phyloP scores from a whole-genome alignment of 1,139 yeast species.

The Yamadazyma taylorii region DNA sequence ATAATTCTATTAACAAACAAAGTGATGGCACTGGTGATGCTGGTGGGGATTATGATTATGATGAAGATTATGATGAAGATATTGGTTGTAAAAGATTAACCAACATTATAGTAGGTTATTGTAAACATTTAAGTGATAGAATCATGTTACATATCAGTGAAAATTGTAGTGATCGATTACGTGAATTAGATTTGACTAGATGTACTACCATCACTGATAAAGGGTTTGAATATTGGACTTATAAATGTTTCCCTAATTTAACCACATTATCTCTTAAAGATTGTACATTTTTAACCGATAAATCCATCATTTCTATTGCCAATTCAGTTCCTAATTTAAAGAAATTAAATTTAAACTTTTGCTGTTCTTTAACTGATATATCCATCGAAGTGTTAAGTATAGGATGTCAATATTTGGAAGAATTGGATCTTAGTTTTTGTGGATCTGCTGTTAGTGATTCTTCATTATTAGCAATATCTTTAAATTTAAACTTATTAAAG shows the following conservation, averaged over 20 bases:
- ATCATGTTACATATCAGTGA: constrained; percentile 63
- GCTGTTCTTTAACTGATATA: constrained; percentile 72
- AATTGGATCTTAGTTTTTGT: constrained; percentile 66
- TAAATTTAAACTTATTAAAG: constrained; percentile 50
- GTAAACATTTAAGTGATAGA: constrained; percentile 70
- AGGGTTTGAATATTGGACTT: constrained; percentile 68
- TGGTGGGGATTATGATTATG: not conserved
- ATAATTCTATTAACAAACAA: constrained; percentile 6
- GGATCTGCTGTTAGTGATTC: constrained; percentile 80
- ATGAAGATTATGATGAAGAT: constrained; percentile 19
- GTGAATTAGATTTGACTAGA: constrained; percentile 61
- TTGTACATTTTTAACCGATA: constrained; percentile 72
- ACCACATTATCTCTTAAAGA: constrained; percentile 58
- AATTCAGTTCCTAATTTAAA: constrained; percentile 59
- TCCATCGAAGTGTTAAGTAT: constrained; percentile 64
- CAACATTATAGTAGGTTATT: constrained; percentile 60
- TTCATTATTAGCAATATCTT: constrained; percentile 60
- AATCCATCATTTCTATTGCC: constrained; percentile 61
- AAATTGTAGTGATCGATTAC: constrained; percentile 56
- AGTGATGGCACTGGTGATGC: constrained; percentile 4
- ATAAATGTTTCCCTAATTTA: constrained; percentile 52
- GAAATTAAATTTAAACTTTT: constrained; percentile 62
- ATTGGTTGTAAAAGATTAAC: constrained; percentile 62
- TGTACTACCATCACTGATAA: constrained; percentile 77
- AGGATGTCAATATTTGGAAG: constrained; percentile 57